A percentile compares a stretch with the other conserved stretches of the same genome.
These are phyloP conservation scores for Auricularia heimuer DNA, from an alignment of 768 basidiomycete genomes.

Conservation along the genomic window DNA sequence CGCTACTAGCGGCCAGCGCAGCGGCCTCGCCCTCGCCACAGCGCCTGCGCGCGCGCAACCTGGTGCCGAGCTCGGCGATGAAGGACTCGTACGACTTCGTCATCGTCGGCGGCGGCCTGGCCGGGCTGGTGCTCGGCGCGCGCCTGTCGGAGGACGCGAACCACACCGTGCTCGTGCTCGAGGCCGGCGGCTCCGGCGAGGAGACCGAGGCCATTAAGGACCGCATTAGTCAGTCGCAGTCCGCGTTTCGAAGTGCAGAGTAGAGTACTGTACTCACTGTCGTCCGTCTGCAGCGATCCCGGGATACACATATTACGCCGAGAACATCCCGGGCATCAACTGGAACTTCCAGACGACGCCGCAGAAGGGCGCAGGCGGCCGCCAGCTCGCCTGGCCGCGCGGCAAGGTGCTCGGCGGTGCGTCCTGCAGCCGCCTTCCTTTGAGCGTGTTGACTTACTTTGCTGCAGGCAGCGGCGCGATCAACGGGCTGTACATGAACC, in stretches of 20 bases:
- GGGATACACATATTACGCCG: constrained; percentile 39
- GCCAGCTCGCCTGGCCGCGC: constrained; percentile 44
- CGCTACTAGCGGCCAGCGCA: background rate
- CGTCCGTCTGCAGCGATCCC: constrained; percentile 32
- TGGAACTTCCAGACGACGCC: constrained; percentile 44
- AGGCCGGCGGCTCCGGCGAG: constrained; percentile 11
- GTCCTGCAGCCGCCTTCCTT: constrained; percentile 3
- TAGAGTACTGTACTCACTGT: background rate
- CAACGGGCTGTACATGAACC: constrained; percentile 59
- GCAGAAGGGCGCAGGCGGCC: constrained; percentile 35
- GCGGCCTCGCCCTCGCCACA: constrained; percentile 9
- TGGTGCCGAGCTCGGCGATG: constrained; percentile 30
- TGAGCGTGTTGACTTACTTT: too few relatives aligned
- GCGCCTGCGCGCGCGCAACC: constrained; percentile 23
- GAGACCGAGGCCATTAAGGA: background rate
- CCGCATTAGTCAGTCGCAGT: constrained; percentile 2
- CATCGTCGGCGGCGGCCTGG: constrained; percentile 38
- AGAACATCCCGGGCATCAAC: constrained; percentile 32
- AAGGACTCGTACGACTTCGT: constrained; percentile 45
- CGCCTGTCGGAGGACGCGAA: constrained; percentile 37
- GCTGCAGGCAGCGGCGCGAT: constrained; percentile 32
- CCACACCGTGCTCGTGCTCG: constrained; percentile 33
- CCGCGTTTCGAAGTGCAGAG: background rate
- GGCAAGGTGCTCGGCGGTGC: constrained; percentile 65
- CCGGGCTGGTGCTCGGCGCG: constrained; percentile 37